Percentiles rank a stretch among this genome's conserved stretches.
phyloP scores from a whole-genome alignment of 2,329 filamentous ascomycete species.

The Fusarium cyanostomum region DNA sequence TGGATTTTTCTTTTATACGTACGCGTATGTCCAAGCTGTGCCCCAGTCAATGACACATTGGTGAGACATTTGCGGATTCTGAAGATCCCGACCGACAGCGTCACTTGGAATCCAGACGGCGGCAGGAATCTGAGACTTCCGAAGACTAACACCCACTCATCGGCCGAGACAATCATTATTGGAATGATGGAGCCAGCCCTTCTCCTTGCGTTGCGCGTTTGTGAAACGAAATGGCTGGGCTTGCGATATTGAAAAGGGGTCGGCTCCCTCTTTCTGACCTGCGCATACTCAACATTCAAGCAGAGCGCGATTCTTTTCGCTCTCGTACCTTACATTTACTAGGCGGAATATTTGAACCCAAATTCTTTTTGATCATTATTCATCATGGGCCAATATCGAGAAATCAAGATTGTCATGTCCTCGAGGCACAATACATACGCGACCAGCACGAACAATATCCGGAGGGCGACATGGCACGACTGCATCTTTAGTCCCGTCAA shows the following conservation, averaged over 20 bases:
- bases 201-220: slow-evolving; percentile 4
- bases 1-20: not conserved
- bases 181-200: slow-evolving; percentile 33
- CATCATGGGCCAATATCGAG: slow-evolving; percentile 20
- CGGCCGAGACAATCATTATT: slow-evolving; percentile 1
- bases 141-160: not conserved
- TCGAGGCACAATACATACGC: slow-evolving; percentile 1
- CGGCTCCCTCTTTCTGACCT: not conserved
- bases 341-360: slow-evolving; percentile 5
- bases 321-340: not conserved
- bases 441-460: not conserved
- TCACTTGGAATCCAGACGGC: slow-evolving; percentile 23
- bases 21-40: not conserved
- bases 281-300: too few relatives aligned
- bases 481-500: slow-evolving; percentile 27
- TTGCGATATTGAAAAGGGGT: slow-evolving; percentile 22
- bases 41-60: not conserved
- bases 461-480: slow-evolving; percentile 12
- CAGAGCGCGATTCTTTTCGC: not conserved
- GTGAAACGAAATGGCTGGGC: not conserved
- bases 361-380: not conserved
- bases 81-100: not conserved
- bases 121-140: slow-evolving; percentile 22
- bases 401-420: slow-evolving; percentile 33
- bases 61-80: not conserved